A percentile compares a stretch with the other conserved stretches of the same genome.
These are phyloP conservation scores for Gossypium davidsonii DNA, from an alignment of 441 rosid species.

Conservation along the genomic window DNA sequence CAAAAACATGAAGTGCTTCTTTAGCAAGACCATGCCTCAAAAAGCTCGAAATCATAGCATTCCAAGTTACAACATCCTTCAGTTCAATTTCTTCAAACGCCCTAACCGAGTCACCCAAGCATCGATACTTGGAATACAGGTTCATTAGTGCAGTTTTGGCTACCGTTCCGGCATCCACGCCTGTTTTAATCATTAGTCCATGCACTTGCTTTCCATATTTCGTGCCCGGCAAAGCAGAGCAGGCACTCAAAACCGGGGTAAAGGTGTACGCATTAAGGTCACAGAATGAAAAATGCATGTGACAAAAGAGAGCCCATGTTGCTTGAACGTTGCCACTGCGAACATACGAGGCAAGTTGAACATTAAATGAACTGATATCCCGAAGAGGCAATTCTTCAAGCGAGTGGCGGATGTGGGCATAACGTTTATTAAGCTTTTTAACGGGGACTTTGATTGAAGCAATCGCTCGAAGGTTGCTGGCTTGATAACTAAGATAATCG, in stretches of 20 bases:
- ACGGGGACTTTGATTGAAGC: neutral
- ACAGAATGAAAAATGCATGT: conserved; percentile 27
- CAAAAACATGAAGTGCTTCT: conserved; percentile 49
- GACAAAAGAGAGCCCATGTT: conserved; percentile 47
- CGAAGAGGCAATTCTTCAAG: conserved; percentile 46
- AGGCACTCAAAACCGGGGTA: conserved; percentile 62
- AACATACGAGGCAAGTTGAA: conserved; percentile 40
- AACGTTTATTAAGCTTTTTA: neutral
- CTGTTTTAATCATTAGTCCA: conserved; percentile 56
- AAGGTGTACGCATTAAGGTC: conserved; percentile 50
- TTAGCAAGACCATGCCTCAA: conserved; percentile 40
- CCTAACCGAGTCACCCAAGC: conserved; percentile 36
- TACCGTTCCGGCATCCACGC: conserved; percentile 46
- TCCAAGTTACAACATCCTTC: conserved; percentile 65
- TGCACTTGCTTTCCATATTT: conserved; percentile 63
- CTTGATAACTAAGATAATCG: neutral
- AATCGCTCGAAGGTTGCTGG: neutral
- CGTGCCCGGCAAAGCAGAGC: conserved; percentile 40
- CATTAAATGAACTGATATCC: conserved; percentile 39
- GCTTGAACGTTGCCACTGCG: conserved; percentile 35
- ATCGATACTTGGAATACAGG: conserved; percentile 56
- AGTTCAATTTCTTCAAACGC: conserved; percentile 48
- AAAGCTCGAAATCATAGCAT: conserved; percentile 64
- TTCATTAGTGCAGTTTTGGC: conserved; percentile 59
- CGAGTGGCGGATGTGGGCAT: conserved; percentile 19